These are phyloP conservation scores for Sungouiella thailandica DNA, from an alignment of 805 yeast species.

Conservation along the genomic window DNA sequence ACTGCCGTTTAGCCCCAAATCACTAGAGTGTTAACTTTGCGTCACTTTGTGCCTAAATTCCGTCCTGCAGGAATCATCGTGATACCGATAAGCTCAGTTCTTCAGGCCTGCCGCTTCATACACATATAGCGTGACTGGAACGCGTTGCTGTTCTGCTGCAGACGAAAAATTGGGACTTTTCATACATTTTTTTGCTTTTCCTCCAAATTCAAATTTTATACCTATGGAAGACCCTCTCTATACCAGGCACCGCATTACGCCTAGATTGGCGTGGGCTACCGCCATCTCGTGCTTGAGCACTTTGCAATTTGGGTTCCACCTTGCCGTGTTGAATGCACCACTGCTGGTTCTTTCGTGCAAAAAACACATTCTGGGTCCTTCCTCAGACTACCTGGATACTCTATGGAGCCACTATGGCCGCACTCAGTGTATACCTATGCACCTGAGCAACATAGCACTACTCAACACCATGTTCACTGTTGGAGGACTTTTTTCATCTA, in stretches of 20 bases:
- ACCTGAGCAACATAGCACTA: conserved; percentile 15
- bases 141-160: no score
- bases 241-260: conserved; percentile 17
- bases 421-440: conserved; percentile 28
- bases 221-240: conserved; percentile 6
- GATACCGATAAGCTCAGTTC: no score
- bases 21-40: no score
- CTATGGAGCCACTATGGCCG: conserved; percentile 22
- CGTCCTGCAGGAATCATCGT: no score
- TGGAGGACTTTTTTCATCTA: conserved; percentile 32
- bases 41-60: no score
- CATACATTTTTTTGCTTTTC: no score
- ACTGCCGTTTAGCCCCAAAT: no score
- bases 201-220: neutral
- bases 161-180: no score
- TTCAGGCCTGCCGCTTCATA: no score
- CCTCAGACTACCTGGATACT: conserved; percentile 17
- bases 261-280: conserved; percentile 32
- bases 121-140: no score
- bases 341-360: conserved; percentile 25
- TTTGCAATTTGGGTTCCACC: conserved; percentile 36
- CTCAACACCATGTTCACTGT: conserved; percentile 32
- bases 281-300: conserved; percentile 31
- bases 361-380: conserved; percentile 11
- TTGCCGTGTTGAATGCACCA: conserved; percentile 35